Conservation (phyloP, 2,329 filamentous ascomycete genomes). For the Arthrobotrys pseudoclavata region DNA sequence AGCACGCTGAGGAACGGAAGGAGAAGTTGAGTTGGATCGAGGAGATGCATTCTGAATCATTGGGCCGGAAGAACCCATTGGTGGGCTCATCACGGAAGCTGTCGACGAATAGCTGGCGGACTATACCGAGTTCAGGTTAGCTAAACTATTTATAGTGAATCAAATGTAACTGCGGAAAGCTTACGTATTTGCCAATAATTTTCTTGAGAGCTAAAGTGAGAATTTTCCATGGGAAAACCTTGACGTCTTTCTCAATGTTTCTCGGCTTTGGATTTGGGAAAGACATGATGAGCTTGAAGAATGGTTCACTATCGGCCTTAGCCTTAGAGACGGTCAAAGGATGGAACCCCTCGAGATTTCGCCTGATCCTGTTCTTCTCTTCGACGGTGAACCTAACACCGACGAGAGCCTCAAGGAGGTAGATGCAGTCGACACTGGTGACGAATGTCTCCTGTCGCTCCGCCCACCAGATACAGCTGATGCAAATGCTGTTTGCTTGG, state of each 20-base stretch:
- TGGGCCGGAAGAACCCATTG: slow-evolving; percentile 54
- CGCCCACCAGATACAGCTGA: slow-evolving; percentile 98
- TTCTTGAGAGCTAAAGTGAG: slow-evolving; percentile 90
- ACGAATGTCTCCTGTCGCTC: slow-evolving; percentile 92
- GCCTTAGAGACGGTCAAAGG: slow-evolving; percentile 93
- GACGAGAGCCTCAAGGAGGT: slow-evolving; percentile 90
- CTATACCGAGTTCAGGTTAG: slow-evolving; percentile 67
- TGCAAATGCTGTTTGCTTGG: slow-evolving; percentile 86
- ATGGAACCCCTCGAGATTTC: slow-evolving; percentile 94
- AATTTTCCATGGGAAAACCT: slow-evolving; percentile 97
- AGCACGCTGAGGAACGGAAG: slow-evolving; percentile 56
- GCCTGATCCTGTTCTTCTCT: slow-evolving; percentile 97
- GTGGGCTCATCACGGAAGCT: slow-evolving; percentile 66
- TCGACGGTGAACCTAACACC: slow-evolving; percentile 90
- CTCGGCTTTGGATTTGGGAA: slow-evolving; percentile 95
- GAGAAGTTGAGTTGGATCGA: slow-evolving; percentile 54
- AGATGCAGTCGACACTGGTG: slow-evolving; percentile 96
- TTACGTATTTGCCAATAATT: slow-evolving; percentile 95
- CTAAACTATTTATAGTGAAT: slow-evolving; percentile 62
- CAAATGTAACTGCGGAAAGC: slow-evolving; percentile 65
- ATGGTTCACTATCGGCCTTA: slow-evolving; percentile 91
- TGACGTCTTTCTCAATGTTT: slow-evolving; percentile 99
- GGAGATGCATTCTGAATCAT: slow-evolving; percentile 56
- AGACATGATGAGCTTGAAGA: slow-evolving; percentile 99
- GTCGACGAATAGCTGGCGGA: slow-evolving; percentile 79